Base-by-base conservation (phyloP, 1,284 basidiomycete species). In the Cutaneotrichosporon cyanovorans region DNA sequence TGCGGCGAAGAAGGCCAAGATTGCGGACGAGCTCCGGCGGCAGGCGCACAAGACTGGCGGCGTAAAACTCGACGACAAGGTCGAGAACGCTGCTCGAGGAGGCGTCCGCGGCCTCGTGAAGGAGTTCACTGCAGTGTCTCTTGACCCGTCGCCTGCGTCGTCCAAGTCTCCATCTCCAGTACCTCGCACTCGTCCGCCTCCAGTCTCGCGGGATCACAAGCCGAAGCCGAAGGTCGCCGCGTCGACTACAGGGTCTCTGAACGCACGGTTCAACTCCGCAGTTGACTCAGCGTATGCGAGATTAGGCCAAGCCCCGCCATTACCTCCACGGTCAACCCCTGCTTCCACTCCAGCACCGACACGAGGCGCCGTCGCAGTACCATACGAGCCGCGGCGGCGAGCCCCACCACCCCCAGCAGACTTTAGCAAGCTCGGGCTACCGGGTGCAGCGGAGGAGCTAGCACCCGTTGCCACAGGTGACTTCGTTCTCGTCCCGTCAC, bases 1-100 rank as follows among this genome's bases (percentile, higher is more conserved):
- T 64, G 71, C 80, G 19, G 75, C 73, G 6, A 91, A 87, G 68
- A 82, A 82, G 45, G 78, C 80, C 0, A 23, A 34, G n/a, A 37
- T 54, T 11, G 44, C 42, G 5, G 43, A 40, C 10, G 34, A 43
- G 15, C 31, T 54, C 4, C 18, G 42, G 4, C n/a, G 8, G 30
- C 45, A 46, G 18, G 54, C 45, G 5, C 40, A 53, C 10, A 30
- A 14, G 6, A 31, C 35, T 3, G 30, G 33, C 22, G 41, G 41
- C n/a, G 21, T 5, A 6, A 50, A 43, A 34, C 22, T 51, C 11
- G 52, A 54, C 46, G 46, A 45, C 15, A 30, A 46, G 37, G 46
- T 45, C 22, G 51, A 57, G 40, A 14, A 22, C 18, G 48, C 48
- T 3, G 41, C 52, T 10, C 40, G 45, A n/a, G 54, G 58, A 15